Evolutionary conservation across 208 protist genomes (phyloP).

Genomic region (Crithidia acanthocephali): DNA sequence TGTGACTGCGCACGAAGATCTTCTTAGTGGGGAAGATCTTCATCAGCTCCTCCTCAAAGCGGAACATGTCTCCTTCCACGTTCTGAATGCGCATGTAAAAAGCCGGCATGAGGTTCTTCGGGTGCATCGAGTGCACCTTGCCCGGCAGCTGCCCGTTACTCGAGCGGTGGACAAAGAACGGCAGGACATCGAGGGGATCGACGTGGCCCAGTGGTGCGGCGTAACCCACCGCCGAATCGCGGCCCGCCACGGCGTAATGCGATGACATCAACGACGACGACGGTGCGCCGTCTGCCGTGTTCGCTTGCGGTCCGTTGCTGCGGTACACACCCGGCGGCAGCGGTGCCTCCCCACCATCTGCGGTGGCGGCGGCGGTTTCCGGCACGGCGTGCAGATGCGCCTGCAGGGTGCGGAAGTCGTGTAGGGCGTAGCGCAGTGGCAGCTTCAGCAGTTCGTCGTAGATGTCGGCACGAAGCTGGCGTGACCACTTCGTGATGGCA

Average conservation of each 20-base stretch:
- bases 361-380: neutral
- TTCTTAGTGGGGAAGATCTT: conserved; percentile 93
- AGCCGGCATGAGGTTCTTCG: conserved; percentile 73
- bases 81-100: conserved; percentile 71
- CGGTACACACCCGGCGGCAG: conserved; percentile 33
- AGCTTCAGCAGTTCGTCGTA: conserved; percentile 92
- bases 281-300: neutral
- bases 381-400: conserved; percentile 40
- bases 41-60: conserved; percentile 90
- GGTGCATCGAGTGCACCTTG: conserved; percentile 74
- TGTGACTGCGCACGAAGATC: conserved; percentile 77
- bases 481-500: conserved; percentile 52
- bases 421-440: conserved; percentile 79
- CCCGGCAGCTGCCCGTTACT: conserved; percentile 79
- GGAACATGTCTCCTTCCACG: conserved; percentile 81
- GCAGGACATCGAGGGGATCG: conserved; percentile 73
- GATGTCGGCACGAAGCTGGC: conserved; percentile 67
- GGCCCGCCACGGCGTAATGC: conserved; percentile 55
- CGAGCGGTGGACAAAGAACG: conserved; percentile 87
- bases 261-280: conserved; percentile 5
- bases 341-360: neutral
- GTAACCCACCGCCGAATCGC: conserved; percentile 69
- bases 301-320: neutral
- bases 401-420: conserved; percentile 68
- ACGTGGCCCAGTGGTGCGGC: conserved; percentile 78